Evolutionary conservation across 2,329 filamentous ascomycete genomes (phyloP).

Genomic region (Penicillium brevicompactum): DNA sequence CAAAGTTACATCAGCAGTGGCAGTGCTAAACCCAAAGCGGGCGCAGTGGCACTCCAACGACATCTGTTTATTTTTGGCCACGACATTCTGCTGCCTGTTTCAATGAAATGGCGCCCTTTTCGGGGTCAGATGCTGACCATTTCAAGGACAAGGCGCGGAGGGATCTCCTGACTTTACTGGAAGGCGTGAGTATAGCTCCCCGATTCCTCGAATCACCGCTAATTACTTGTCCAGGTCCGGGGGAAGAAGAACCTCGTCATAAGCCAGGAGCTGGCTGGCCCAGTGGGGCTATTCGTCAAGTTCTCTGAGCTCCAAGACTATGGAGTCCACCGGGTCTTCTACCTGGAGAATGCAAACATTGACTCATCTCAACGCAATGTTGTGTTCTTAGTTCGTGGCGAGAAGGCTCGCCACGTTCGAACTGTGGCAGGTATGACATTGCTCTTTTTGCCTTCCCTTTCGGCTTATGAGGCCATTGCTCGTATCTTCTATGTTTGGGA

Average conservation of each 20-base stretch:
- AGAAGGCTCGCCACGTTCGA: constrained; percentile 81
- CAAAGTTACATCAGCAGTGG: constrained; percentile 15
- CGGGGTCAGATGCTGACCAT: constrained; percentile 45
- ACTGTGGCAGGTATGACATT: constrained; percentile 77
- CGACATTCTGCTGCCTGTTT: constrained; percentile 21
- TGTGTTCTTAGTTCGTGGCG: constrained; percentile 87
- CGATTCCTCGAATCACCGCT: constrained; percentile 17
- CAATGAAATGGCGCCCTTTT: constrained; percentile 25
- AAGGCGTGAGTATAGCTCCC: constrained; percentile 74
- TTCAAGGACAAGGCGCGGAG: constrained; percentile 67
- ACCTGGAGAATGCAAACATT: constrained; percentile 92
- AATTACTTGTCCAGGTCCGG: constrained; percentile 68
- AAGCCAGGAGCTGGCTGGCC: constrained; percentile 85
- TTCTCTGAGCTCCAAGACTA: constrained; percentile 95
- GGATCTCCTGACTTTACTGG: constrained; percentile 85
- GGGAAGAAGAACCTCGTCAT: constrained; percentile 99
- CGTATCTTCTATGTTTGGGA: constrained; percentile 3
- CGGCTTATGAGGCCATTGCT: constrained; percentile 3
- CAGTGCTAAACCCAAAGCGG: constrained; percentile 21
- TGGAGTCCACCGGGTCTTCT: constrained; percentile 96
- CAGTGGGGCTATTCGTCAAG: constrained; percentile 88
- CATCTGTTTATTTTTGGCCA: constrained; percentile 26
- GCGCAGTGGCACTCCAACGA: constrained; percentile 17
- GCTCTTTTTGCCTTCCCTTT: constrained; percentile 10
- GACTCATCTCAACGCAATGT: constrained; percentile 94